Evolutionary conservation across 768 basidiomycete species (phyloP).

Genomic region (Suillus plorans): DNA sequence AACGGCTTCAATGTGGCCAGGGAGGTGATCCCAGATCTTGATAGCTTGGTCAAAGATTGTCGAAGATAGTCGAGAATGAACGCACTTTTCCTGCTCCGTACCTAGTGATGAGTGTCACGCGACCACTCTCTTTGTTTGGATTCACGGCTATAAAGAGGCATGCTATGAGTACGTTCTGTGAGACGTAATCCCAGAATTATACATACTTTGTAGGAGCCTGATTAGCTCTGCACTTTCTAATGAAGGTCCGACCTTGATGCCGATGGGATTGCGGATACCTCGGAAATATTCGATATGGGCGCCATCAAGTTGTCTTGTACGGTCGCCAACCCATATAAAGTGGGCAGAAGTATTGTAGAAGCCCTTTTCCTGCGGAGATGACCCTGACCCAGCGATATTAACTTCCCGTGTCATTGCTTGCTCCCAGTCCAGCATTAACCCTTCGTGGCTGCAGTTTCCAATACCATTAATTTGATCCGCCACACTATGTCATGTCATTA

Average conservation of each 20-base stretch:
- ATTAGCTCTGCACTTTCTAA: constrained; percentile 81
- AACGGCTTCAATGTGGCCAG: constrained; percentile 81
- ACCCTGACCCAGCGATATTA: not conserved
- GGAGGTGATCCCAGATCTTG: constrained; percentile 75
- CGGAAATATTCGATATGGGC: constrained; percentile 97
- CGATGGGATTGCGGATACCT: constrained; percentile 90
- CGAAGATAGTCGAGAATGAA: not conserved
- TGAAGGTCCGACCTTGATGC: constrained; percentile 93
- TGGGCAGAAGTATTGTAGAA: constrained; percentile 92
- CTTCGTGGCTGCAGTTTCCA: constrained; percentile 69
- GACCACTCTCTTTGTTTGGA: constrained; percentile 76
- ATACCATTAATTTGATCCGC: not conserved
- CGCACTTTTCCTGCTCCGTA: constrained; percentile 87
- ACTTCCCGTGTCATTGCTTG: constrained; percentile 82
- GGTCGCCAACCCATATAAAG: constrained; percentile 97
- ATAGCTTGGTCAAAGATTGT: not conserved
- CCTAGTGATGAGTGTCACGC: constrained; percentile 88
- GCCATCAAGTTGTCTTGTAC: constrained; percentile 87
- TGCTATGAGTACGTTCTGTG: not conserved
- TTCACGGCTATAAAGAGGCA: constrained; percentile 67
- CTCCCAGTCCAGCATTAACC: constrained; percentile 90
- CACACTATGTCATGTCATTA: not conserved
- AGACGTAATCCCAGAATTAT: not conserved
- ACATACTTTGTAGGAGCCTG: constrained; percentile 70
- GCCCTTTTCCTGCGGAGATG: constrained; percentile 30